A percentile compares a stretch with the other conserved stretches of the same genome.
Conservation (phyloP, 371 early-diverging fungal genomes). For the Actinomortierella wolfii region DNA sequence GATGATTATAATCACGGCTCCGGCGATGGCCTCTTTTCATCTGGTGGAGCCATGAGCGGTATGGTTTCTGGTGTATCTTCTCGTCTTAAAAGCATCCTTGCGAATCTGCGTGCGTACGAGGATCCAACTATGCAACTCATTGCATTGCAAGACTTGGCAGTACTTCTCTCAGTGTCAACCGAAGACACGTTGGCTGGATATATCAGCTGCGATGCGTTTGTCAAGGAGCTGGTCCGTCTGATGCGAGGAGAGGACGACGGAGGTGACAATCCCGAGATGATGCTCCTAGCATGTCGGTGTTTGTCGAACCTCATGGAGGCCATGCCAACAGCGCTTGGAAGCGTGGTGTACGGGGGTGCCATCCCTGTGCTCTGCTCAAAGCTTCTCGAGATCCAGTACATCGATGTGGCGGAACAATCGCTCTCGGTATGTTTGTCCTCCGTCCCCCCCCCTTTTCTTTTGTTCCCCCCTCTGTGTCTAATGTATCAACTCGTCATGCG, state of each 20-base stretch:
- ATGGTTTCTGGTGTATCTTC: slow-evolving; percentile 54
- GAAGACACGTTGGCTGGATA: slow-evolving; percentile 67
- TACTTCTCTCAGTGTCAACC: slow-evolving; percentile 69
- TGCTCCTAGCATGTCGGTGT: slow-evolving; percentile 88
- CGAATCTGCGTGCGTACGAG: slow-evolving; percentile 52
- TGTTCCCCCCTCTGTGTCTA: too few species aligned
- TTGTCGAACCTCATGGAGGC: slow-evolving; percentile 89
- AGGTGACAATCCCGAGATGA: slow-evolving; percentile 70
- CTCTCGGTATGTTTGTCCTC: slow-evolving; percentile 56
- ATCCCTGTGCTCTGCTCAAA: slow-evolving; percentile 77
- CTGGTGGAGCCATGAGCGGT: slow-evolving; percentile 52
- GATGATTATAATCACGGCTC: slow-evolving; percentile 25
- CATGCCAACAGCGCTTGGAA: slow-evolving; percentile 69
- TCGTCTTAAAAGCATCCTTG: slow-evolving; percentile 54
- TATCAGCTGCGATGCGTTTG: slow-evolving; percentile 60
- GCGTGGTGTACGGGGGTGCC: slow-evolving; percentile 74
- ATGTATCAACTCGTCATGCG: too few species aligned
- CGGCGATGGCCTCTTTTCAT: slow-evolving; percentile 49
- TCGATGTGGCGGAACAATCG: slow-evolving; percentile 91
- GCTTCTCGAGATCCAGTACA: slow-evolving; percentile 83
- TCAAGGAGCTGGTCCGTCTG: slow-evolving; percentile 59
- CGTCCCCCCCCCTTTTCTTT: neutral
- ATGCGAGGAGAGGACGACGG: slow-evolving; percentile 56
- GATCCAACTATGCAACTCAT: slow-evolving; percentile 69
- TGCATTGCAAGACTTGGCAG: slow-evolving; percentile 70